A percentile compares a stretch with the other conserved stretches of the same genome.
phyloP scores from a whole-genome alignment of 345 rosid species.

The Schrenkiella parvula region DNA sequence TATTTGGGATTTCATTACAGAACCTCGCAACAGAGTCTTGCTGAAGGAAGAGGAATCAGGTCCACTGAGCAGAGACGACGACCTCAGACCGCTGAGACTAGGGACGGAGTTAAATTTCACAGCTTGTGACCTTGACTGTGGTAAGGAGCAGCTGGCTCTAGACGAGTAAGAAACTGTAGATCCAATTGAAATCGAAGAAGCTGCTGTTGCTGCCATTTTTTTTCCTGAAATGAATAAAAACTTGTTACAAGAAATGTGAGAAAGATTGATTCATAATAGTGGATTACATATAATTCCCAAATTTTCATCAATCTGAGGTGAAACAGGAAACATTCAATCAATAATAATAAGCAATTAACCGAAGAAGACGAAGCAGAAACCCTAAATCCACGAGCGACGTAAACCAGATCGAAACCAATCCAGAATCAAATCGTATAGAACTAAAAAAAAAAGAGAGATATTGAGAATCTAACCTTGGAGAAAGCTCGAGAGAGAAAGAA shows the following conservation, averaged over 20 bases:
- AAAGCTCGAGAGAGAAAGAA: not conserved
- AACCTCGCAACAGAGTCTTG: constrained; percentile 44
- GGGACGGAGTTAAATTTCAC: constrained; percentile 42
- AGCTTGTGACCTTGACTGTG: constrained; percentile 41
- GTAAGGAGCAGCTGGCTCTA: constrained; percentile 34
- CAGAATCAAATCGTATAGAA: not conserved
- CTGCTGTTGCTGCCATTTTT: constrained; percentile 70
- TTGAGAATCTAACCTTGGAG: constrained; percentile 17
- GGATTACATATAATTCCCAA: no score
- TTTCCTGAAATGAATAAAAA: no score
- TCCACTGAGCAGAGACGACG: constrained; percentile 48
- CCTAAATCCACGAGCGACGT: not conserved
- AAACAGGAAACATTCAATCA: not conserved
- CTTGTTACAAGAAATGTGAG: not conserved
- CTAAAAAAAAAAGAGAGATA: not conserved
- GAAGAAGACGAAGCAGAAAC: not conserved
- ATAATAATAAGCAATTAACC: not conserved
- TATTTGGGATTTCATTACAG: constrained; percentile 38
- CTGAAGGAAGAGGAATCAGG: constrained; percentile 49
- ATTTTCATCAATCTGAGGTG: not conserved
- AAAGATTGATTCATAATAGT: not conserved
- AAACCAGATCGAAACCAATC: not conserved
- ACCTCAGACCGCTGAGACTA: constrained; percentile 60
- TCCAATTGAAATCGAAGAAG: constrained; percentile 55
- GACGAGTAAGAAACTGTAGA: constrained; percentile 46